phyloP scores from a whole-genome alignment of 768 basidiomycete species.

The Cystobasidium ongulense region DNA sequence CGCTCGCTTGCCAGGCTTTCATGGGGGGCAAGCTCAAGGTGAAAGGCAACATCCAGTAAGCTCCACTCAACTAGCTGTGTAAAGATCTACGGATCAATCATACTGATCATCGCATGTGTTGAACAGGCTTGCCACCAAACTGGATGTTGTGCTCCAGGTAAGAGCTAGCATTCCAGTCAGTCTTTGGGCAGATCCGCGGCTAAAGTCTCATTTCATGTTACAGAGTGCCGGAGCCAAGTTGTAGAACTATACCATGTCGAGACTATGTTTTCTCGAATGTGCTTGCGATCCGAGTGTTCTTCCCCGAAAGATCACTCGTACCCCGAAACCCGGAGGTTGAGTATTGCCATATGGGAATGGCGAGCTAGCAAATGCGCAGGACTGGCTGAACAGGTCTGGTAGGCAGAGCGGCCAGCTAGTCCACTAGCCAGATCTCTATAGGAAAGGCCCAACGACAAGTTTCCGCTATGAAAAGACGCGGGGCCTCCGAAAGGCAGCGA shows the following conservation, averaged over 20 bases:
- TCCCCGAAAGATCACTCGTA: too few relatives aligned
- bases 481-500: too few relatives aligned
- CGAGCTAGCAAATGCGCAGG: too few relatives aligned
- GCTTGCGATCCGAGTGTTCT: too few relatives aligned
- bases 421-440: too few relatives aligned
- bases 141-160: conserved; percentile 3
- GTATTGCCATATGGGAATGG: too few relatives aligned
- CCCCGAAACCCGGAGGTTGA: too few relatives aligned
- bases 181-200: not conserved
- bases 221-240: not conserved
- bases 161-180: not conserved
- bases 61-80: not conserved
- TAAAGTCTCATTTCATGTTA: not conserved
- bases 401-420: too few relatives aligned
- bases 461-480: too few relatives aligned
- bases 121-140: conserved; percentile 1
- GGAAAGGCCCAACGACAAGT: too few relatives aligned
- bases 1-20: not conserved
- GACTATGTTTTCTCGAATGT: not conserved
- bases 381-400: too few relatives aligned
- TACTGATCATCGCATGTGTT: too few relatives aligned
- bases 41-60: conserved; percentile 23
- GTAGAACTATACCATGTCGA: not conserved
- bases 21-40: conserved; percentile 30
- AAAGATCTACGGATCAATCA: not conserved